A percentile compares a stretch with the other conserved stretches of the same genome.
Evolutionary conservation across 345 rosid species (phyloP).

Genomic region (Melaleuca alternifolia): DNA sequence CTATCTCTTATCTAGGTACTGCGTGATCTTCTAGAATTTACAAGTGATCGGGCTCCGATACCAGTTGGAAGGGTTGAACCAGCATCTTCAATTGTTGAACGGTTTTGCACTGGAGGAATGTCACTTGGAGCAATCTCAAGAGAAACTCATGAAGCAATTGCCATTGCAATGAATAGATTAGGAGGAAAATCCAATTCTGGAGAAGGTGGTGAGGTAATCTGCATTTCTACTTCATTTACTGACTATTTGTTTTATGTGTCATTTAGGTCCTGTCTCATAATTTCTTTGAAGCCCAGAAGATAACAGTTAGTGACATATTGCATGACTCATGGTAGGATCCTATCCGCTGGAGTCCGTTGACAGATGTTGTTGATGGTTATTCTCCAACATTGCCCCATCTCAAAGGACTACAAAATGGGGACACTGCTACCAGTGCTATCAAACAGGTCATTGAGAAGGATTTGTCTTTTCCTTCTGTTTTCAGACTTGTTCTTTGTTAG

Average conservation of each 20-base stretch:
- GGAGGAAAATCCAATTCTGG: conserved; percentile 98
- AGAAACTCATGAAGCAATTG: conserved; percentile 99
- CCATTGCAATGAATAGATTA: conserved; percentile 94
- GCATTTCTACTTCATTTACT: neutral
- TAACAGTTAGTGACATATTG: neutral
- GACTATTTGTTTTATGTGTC: neutral
- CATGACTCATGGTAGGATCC: conserved; percentile 52
- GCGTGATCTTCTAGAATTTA: conserved; percentile 94
- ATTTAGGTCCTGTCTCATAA: neutral
- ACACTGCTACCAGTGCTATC: conserved; percentile 98
- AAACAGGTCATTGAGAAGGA: conserved; percentile 54
- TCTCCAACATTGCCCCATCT: conserved; percentile 97
- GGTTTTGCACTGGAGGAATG: conserved; percentile 99
- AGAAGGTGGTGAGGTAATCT: conserved; percentile 97
- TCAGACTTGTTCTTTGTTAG: neutral
- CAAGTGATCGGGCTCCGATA: conserved; percentile 85
- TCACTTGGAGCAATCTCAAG: conserved; percentile 99
- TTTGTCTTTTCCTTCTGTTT: neutral
- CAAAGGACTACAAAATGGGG: conserved; percentile 98
- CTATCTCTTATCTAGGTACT: conserved; percentile 47
- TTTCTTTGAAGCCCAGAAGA: neutral
- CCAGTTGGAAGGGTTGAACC: conserved; percentile 95
- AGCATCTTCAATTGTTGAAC: conserved; percentile 67
- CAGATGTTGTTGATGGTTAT: conserved; percentile 95
- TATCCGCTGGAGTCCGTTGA: conserved; percentile 91